Base-by-base conservation (phyloP, 2,329 filamentous ascomycete genomes). In the Aspergillus persii region DNA sequence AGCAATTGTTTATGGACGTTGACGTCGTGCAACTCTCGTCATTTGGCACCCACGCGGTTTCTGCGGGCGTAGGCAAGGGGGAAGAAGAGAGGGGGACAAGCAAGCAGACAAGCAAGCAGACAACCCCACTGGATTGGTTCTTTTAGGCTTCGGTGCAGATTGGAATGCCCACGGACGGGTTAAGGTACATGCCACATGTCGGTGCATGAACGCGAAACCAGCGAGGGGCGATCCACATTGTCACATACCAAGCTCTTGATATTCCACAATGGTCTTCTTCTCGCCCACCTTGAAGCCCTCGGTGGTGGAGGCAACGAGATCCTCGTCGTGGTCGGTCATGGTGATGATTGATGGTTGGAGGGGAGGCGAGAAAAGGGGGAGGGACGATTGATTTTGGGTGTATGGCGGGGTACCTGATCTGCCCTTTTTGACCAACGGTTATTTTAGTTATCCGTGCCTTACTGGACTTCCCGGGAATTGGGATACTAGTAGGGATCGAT, bases 211-310 rank as follows among this genome's bases (percentile, higher is more conserved):
- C 31, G 48, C 23, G 8, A 44, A 36, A 23, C 12, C 36, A 15
- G 36, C 12, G 54, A 31, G 47, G 47, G 29, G 36, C 18, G 41
- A 33, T 23, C 51, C 48, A 68, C 49, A 33, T 29, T 50, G 12
- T 41, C 12, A 50, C 90, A 73, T 83, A 96, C 92, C 95, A 80
- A 99, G 89, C 77, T 96, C 84, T 74, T 94, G 85, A 80, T 97
- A 97, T 79, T 97, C 91, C 65, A 94, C 91, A 73, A 99, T 84
- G 69, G 91, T 96, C 86, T 98, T 96, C 89, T 97, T 97, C 86
- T 97, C 92, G 68, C 92, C 93, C 74, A 97, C 90, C 87, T 96
- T 97, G 89, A 97, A 98, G 76, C 94, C 94, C 80, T 93, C 89
- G 67, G 93, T 97, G 81, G 89, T 85, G 81, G 95, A 90, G 65